Conservation (phyloP, 1,284 basidiomycete species). For the Ceratobasidium theobromae region DNA sequence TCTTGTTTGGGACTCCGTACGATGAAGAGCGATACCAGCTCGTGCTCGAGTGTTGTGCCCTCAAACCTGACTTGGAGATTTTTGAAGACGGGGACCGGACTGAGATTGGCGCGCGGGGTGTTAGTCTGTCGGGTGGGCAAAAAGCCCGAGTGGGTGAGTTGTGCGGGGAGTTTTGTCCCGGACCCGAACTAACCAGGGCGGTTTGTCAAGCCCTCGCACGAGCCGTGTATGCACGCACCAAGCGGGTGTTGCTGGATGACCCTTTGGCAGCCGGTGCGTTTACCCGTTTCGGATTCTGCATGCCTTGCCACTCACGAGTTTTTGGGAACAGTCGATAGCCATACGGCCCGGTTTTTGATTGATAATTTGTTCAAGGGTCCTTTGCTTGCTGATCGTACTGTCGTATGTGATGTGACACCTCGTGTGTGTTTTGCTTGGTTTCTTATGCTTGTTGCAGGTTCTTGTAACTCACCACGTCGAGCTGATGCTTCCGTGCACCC, state of each 20-base stretch:
- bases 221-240: constrained; percentile 64
- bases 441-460: constrained; percentile 47
- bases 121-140: constrained; percentile 66
- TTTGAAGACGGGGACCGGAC: constrained; percentile 72
- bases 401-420: constrained; percentile 46
- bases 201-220: constrained; percentile 55
- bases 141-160: constrained; percentile 46
- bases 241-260: constrained; percentile 70
- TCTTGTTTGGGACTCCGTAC: constrained; percentile 66
- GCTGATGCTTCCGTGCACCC: constrained; percentile 65
- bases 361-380: constrained; percentile 65
- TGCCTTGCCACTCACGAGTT: neutral
- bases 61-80: constrained; percentile 69
- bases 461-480: constrained; percentile 76
- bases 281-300: neutral
- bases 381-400: constrained; percentile 64
- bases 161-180: neutral
- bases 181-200: neutral
- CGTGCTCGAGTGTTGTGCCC: constrained; percentile 69
- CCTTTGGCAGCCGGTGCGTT: constrained; percentile 49
- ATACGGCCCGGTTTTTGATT: constrained; percentile 68
- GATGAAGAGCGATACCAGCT: constrained; percentile 66
- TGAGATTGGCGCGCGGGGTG: constrained; percentile 57
- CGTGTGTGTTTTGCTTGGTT: neutral
- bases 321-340: constrained; percentile 53